Evolutionary conservation across 2,329 filamentous ascomycete genomes (phyloP).

Genomic region (Xenosphaeropsis pyriputrescens): DNA sequence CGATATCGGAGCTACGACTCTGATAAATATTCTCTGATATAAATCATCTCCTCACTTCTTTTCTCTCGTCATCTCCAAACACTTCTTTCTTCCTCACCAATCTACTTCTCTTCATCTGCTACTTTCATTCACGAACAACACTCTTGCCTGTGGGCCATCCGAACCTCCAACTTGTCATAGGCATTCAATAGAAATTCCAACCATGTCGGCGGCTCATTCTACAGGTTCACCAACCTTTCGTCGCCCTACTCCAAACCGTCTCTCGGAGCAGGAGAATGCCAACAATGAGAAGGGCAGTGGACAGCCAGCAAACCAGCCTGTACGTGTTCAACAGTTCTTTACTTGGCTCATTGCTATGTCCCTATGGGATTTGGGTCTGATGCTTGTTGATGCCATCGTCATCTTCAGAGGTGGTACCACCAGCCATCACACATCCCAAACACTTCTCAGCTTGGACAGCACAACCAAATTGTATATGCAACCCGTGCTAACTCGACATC

Average conservation of each 20-base stretch:
- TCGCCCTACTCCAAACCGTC: constrained; percentile 19
- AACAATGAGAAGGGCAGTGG: constrained; percentile 7
- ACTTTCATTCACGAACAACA: too few relatives aligned
- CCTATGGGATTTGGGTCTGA: too few relatives aligned
- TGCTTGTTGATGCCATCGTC: too few relatives aligned
- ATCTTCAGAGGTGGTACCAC: neutral
- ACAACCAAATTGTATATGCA: too few relatives aligned
- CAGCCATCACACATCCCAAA: neutral
- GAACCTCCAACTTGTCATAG: too few relatives aligned
- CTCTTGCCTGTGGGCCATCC: too few relatives aligned
- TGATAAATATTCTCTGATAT: constrained; percentile 10
- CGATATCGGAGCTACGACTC: constrained; percentile 14
- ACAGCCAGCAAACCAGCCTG: constrained; percentile 11
- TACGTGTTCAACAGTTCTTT: constrained; percentile 11
- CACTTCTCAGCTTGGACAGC: neutral
- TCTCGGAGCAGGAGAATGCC: constrained; percentile 21
- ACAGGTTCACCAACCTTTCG: constrained; percentile 27
- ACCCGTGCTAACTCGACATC: neutral
- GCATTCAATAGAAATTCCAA: constrained; percentile 3
- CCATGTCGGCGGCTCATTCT: constrained; percentile 24
- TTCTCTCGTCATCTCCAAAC: constrained; percentile 9
- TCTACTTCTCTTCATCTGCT: too few relatives aligned
- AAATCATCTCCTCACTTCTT: constrained; percentile 5
- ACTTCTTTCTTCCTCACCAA: neutral
- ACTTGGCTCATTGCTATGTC: too few relatives aligned